A percentile compares a stretch with the other conserved stretches of the same genome.
phyloP scores from a whole-genome alignment of 202 grass and related monocot species.

The Bolboschoenoplectus hybrid region DNA sequence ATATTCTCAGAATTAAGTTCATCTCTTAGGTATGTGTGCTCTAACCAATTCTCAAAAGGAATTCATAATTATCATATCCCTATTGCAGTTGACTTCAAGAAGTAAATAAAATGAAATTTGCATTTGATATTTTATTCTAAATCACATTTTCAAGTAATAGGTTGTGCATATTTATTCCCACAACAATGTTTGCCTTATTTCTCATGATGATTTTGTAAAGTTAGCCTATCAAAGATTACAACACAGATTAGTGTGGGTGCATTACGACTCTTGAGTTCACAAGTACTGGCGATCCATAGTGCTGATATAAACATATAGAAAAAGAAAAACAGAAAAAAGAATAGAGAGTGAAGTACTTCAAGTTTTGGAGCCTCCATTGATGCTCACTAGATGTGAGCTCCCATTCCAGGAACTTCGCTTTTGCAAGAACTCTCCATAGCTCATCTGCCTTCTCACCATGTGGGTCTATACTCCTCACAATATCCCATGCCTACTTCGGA shows the following conservation, averaged over 20 bases:
- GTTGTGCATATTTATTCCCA: background rate
- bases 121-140: background rate
- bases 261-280: background rate
- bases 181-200: background rate
- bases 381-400: slow-evolving; percentile 60
- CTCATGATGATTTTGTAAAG: background rate
- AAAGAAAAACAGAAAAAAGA: background rate
- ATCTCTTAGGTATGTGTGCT: slow-evolving; percentile 8
- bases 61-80: background rate
- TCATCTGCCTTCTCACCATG: slow-evolving; percentile 44
- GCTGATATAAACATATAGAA: background rate
- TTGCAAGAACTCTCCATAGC: slow-evolving; percentile 60
- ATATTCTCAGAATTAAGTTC: background rate
- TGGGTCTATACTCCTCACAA: slow-evolving; percentile 45
- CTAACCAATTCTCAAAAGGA: background rate
- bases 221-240: background rate
- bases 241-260: background rate
- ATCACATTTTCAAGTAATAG: background rate
- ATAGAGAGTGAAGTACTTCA: slow-evolving; percentile 52
- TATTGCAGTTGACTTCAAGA: background rate
- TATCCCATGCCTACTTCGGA: slow-evolving; percentile 57
- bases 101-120: background rate
- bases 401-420: slow-evolving; percentile 78
- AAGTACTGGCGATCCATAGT: background rate
- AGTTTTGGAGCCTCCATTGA: slow-evolving; percentile 57